phyloP scores from a whole-genome alignment of 73 alveolate genomes.

The Paramecium bursaria region DNA sequence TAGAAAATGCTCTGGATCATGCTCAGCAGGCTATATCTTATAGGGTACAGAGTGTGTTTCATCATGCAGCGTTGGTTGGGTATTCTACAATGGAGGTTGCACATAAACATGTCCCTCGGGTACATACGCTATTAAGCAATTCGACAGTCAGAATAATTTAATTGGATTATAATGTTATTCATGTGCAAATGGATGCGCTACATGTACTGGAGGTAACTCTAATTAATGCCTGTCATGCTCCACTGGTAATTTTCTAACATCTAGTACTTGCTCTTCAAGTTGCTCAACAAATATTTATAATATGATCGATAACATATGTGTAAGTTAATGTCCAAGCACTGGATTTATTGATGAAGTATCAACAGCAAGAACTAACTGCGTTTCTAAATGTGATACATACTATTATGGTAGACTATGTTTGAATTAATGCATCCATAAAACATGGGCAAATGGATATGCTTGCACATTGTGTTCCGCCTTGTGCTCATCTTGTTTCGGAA shows the following conservation, averaged over 20 bases:
- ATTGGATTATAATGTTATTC: background rate
- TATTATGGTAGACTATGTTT: background rate
- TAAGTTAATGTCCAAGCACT: background rate
- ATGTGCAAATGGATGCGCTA: constrained; percentile 4
- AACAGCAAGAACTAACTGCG: background rate
- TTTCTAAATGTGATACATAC: background rate
- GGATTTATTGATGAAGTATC: background rate
- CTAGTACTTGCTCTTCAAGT: background rate
- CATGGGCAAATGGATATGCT: background rate
- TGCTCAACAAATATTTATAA: background rate
- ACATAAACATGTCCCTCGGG: too few relatives aligned
- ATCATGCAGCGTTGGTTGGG: too few relatives aligned
- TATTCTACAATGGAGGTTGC: too few relatives aligned
- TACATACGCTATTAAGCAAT: too few relatives aligned
- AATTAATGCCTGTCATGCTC: background rate
- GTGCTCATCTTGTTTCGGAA: constrained; percentile 1
- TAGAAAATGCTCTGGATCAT: too few relatives aligned
- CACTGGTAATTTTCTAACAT: background rate
- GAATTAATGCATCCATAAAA: background rate
- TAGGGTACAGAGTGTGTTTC: too few relatives aligned
- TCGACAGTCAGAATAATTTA: background rate
- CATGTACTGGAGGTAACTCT: background rate
- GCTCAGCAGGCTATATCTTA: too few relatives aligned
- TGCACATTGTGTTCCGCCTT: background rate
- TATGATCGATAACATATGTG: background rate